Evolutionary conservation across 345 rosid species (phyloP), one percentile per base, ranked within the genome.

Genomic region (Triadica sebifera): DNA sequence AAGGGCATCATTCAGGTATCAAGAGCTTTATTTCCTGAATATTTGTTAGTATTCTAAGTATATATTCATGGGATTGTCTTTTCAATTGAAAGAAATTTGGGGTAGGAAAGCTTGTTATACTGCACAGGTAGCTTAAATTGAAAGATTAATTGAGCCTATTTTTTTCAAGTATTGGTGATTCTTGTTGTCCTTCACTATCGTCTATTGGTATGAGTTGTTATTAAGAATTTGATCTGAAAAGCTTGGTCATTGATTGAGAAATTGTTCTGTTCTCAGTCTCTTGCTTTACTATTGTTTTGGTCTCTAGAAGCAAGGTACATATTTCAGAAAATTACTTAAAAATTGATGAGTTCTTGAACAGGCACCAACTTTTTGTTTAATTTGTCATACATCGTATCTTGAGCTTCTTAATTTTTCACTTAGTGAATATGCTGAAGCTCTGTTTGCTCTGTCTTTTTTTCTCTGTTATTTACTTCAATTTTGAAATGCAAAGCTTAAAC

Each of bases 1-100:
- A 89, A 85, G 85, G 93, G 93, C 71, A 87, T 89, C 73, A 87
- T 89, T 82, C 93, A 89, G 93, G 93, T 89, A 79, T 41, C 39
- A 6, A 37, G 24, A 5, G 1, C 12, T 63, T 49, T 60, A 1
- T 43, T 24, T 64, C 64, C 53, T 62, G 68, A 51, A 12, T n/a
- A 5, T 70, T 9, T 64, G 11, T 38, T 25, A 15, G 55, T 49
- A 19, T n/a, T n/a, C 8, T 41, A 41, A 4, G 45, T 13, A 29
- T 29, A 29, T 29, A 6, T 34, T 60, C 15, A 12, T 5, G 2
- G 3, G 20, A 17, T 15, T 15, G n/a, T 52, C 4, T 52, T 17
- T 29, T 29, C 34, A 17, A 52, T 52, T 17, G 20, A 43, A 43
- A 1, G 47, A 43, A 43, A 43, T 43, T 43, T 6, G 47, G 47